These are phyloP conservation scores for Eucalyptus fibrosa DNA, from an alignment of 345 rosid genomes.

Conservation along the genomic window DNA sequence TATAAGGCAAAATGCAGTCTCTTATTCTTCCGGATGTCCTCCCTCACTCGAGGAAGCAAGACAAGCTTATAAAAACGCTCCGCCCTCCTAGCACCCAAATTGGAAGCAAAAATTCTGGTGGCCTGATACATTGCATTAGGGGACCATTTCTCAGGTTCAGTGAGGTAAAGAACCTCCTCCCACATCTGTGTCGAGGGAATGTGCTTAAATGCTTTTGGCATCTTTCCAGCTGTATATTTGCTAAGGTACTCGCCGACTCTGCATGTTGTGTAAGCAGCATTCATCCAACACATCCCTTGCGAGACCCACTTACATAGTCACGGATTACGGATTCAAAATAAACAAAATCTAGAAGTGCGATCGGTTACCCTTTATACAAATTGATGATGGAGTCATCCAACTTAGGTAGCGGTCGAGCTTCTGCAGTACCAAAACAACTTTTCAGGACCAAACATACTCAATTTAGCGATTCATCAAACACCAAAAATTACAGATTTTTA, in stretches of 20 bases:
- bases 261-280: neutral
- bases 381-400: conserved; percentile 54
- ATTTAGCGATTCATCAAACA: neutral
- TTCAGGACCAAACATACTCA: neutral
- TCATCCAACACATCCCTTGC: neutral
- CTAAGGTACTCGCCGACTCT: conserved; percentile 71
- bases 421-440: conserved; percentile 19
- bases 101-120: conserved; percentile 75
- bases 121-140: conserved; percentile 93
- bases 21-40: conserved; percentile 74
- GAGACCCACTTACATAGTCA: neutral
- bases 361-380: conserved; percentile 58
- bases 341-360: neutral
- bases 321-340: neutral
- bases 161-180: conserved; percentile 81
- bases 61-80: conserved; percentile 67
- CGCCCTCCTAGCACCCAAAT: conserved; percentile 56
- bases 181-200: conserved; percentile 64
- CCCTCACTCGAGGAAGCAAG: conserved; percentile 87
- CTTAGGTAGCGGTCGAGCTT: conserved; percentile 52
- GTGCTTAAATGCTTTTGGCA: conserved; percentile 79
- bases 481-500: neutral
- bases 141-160: conserved; percentile 94
- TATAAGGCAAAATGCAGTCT: conserved; percentile 75
- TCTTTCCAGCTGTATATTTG: conserved; percentile 76